Base-by-base conservation (phyloP, 164 flowering plant genomes). In the Kalanchoe fedtschenkoi region DNA sequence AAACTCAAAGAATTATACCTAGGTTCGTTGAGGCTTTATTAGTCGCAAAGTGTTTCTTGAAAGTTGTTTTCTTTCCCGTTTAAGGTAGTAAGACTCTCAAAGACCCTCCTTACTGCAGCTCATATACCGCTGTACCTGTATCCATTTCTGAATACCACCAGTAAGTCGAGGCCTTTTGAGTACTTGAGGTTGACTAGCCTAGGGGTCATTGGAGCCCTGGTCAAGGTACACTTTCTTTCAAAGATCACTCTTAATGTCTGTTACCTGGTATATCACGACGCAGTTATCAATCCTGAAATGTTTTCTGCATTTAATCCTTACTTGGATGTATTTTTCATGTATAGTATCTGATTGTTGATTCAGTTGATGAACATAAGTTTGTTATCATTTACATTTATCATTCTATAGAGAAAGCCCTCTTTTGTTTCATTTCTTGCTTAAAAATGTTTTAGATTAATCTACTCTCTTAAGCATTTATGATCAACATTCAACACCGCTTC, bases 151-250 rank as follows among this genome's bases (percentile, higher is more conserved):
- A 86, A 85, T 65, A 93, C 97, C 32, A 83, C 89, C 43, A 79
- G 88, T 85, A 86, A 84, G 72, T 77, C 88, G 35, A 81, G 84
- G 71, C 91, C 96, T 57, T 86, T 89, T 76, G 97, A 92, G 73
- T 86, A 86, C 73, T 70, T 92, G 82, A 78, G 98, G 75, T 91
- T 89, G 58, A 84, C 98, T 34, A 88, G 96, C 77, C 72, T 92
- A 67, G 97, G 97, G 70, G 98, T 92, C 57, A 89, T 92, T 72
- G 96, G 96, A 69, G 93, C 95, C 37, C 75, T 92, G 32, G 96
- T 92, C 63, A 93, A 90, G 98, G 98, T 93, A 83, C 19, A 37
- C 57, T 3, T 19, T 61, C 17, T 69, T 73, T 39, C 64, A 60
- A 46, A 34, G 38, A 34, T 58, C 8, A 28, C 14, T 58, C 8